These are phyloP conservation scores for Boletus smithii DNA, from an alignment of 1,284 basidiomycete genomes.

Conservation along the genomic window DNA sequence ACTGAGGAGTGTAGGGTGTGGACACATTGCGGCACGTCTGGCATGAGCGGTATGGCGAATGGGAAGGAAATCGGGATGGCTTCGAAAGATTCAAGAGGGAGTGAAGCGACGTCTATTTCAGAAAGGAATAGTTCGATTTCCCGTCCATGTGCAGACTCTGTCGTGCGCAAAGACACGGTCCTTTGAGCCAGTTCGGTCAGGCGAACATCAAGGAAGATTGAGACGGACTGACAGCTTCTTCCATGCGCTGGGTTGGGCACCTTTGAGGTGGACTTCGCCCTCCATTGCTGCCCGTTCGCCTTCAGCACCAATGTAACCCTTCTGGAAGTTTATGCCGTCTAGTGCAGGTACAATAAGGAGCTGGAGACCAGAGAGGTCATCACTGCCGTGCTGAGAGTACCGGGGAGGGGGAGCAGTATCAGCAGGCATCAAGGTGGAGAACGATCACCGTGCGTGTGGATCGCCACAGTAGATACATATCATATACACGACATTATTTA, in stretches of 20 bases:
- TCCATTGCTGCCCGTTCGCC: constrained; percentile 76
- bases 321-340: constrained; percentile 71
- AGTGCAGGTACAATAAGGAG: constrained; percentile 65
- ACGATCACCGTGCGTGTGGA: not conserved
- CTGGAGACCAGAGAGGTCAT: constrained; percentile 38
- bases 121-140: constrained; percentile 63
- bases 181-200: constrained; percentile 37
- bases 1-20: constrained; percentile 67
- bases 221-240: constrained; percentile 52
- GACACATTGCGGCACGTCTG: constrained; percentile 75
- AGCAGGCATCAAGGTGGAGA: constrained; percentile 18
- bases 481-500: constrained; percentile 20
- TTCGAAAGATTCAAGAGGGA: constrained; percentile 31
- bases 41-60: constrained; percentile 70
- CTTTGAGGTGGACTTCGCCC: constrained; percentile 79
- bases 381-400: constrained; percentile 33
- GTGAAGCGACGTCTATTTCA: constrained; percentile 51
- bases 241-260: constrained; percentile 54
- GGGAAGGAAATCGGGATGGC: constrained; percentile 59
- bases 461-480: constrained; percentile 19
- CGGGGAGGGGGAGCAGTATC: constrained; percentile 42
- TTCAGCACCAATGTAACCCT: constrained; percentile 74
- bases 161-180: constrained; percentile 61
- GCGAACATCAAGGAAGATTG: constrained; percentile 5
- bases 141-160: constrained; percentile 55